Evolutionary conservation across 192 early-diverging fungal species (phyloP), one percentile per base, ranked within the genome.

Genomic region (Podila minutissima): DNA sequence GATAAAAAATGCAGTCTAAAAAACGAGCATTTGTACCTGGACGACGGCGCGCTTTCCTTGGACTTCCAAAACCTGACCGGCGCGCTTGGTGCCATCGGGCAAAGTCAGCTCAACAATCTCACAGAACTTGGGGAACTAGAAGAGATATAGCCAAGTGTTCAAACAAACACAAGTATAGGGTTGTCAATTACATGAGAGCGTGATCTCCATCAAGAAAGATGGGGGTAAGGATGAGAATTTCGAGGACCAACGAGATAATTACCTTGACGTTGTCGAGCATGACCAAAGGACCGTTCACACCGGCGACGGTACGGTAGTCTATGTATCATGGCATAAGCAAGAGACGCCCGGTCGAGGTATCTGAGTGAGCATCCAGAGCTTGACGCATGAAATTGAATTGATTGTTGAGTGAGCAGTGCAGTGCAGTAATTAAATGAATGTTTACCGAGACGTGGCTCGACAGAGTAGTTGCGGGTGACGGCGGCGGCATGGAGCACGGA

Each of bases 261-360:
- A 95, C 94, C 91, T 98, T 98, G 81, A 99, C 95, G 81, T 98
- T 96, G 86, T 99, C 98, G 66, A 99, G 89, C 87, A 98, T 97
- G 38, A 99, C 98, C 64, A 99, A 87, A 50, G 98, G 98, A 35
- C 98, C 98, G 85, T 98, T 99, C 32, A 99, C 95, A 82, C 98
- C 97, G 17, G 96, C 87, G 46, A 99, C 96, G 29, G 98, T 99
- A 57, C 97, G 88, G 86, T 99, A 99, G 84, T 99, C 97, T 98
- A 75, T 41, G 28, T 12, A 55, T 31, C 24, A 53, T 0, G 17
- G 32, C 26, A 46, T 5, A 32, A 32, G 48, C n/a, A 24, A 29
- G n/a, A 20, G 28, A 22, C 9, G n/a, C 15, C 29, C 3, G 13
- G 26, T 79, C 9, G n/a, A 83, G 37, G 35, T 19, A 33, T 7